Conservation (phyloP, 2,329 filamentous ascomycete species). For the Myriosclerotinia duriaeana region DNA sequence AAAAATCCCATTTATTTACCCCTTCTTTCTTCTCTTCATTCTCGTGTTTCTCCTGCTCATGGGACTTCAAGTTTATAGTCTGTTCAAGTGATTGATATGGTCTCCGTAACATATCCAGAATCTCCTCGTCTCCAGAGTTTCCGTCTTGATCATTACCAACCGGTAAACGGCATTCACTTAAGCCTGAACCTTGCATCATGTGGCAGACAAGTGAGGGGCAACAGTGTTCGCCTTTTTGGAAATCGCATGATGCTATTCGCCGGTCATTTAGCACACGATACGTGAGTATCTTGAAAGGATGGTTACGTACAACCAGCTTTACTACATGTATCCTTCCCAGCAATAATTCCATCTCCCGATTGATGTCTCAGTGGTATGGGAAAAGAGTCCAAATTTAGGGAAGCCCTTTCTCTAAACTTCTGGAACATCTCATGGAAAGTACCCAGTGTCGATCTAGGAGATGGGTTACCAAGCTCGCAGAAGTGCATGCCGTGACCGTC, state of each 20-base stretch:
- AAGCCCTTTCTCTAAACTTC: background rate
- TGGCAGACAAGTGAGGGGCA: slow-evolving; percentile 3
- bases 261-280: background rate
- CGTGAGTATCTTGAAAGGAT: background rate
- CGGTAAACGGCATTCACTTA: background rate
- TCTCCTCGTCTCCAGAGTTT: background rate
- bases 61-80: background rate
- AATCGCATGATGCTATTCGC: slow-evolving; percentile 2
- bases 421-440: background rate
- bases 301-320: background rate
- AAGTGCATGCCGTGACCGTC: slow-evolving; percentile 8
- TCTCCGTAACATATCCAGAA: background rate
- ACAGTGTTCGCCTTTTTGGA: background rate
- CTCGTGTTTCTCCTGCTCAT: background rate
- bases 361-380: background rate
- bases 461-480: background rate
- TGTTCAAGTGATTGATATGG: slow-evolving; percentile 8
- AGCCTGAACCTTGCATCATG: no score
- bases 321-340: background rate
- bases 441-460: background rate
- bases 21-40: background rate
- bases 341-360: background rate
- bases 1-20: background rate
- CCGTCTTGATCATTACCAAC: background rate
- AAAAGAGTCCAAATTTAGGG: no score